Percentiles rank a stretch among this genome's conserved stretches.
Evolutionary conservation across 768 basidiomycete genomes (phyloP).

Genomic region (Crassisporium funariophilum): DNA sequence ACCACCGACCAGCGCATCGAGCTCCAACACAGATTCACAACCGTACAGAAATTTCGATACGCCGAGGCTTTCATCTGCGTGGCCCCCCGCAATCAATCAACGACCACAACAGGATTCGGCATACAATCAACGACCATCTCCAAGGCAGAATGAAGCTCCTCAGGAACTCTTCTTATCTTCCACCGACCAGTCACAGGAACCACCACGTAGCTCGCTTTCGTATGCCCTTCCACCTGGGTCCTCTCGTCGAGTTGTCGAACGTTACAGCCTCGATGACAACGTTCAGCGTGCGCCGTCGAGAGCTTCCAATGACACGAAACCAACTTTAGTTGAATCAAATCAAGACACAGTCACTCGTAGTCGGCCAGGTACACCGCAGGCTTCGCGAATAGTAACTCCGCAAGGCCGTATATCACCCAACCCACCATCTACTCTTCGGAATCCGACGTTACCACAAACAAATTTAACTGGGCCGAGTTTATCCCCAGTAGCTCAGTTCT

Average conservation of each 20-base stretch:
- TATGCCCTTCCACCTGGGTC: constrained; percentile 47
- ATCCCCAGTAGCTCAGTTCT: constrained; percentile 31
- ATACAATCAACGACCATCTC: not conserved
- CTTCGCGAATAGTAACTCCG: constrained; percentile 17
- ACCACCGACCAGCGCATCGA: constrained; percentile 11
- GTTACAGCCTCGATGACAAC: constrained; percentile 54
- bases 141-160: not conserved
- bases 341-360: constrained; percentile 28
- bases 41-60: not conserved
- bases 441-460: constrained; percentile 11
- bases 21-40: constrained; percentile 16
- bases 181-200: constrained; percentile 35
- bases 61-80: not conserved
- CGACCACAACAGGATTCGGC: not conserved
- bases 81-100: not conserved
- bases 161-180: constrained; percentile 5
- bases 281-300: constrained; percentile 36
- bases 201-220: constrained; percentile 40
- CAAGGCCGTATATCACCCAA: constrained; percentile 27
- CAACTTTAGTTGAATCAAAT: constrained; percentile 30
- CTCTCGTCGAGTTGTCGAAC: constrained; percentile 49
- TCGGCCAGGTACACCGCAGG: constrained; percentile 17
- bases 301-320: constrained; percentile 35
- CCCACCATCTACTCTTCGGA: constrained; percentile 32
- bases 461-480: constrained; percentile 23